Evolutionary conservation across 306 rosid species (phyloP), one percentile per base, ranked within the genome.

Genomic region (peach (Prunus persica)): DNA sequence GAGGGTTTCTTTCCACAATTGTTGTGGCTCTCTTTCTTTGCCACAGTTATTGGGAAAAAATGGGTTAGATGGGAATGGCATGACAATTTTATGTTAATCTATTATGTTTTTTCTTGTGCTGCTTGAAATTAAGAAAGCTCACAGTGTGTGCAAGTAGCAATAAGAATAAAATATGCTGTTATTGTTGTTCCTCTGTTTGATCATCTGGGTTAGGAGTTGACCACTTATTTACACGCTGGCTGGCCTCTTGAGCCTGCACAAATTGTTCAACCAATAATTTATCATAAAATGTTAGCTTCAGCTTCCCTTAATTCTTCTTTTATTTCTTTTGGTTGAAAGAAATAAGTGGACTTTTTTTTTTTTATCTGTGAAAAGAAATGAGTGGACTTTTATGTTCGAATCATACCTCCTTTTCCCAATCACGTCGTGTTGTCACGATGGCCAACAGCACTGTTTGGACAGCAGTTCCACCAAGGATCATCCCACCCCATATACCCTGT

Each of bases 401-500:
- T 27, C 15, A 12, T 49, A 28, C 61, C 70, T 74, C 78, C 0
- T 47, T 63, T 30, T 49, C 61, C 60, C 78, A 62, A 47, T 74
- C 81, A 54, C 85, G 72, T 55, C 89, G 78, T 8, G 61, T 19
- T 6, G 88, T 82, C 13, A 89, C 14, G 28, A 84, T 73, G 38
- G 82, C 45, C 20, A 89, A 72, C 60, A 91, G 62, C 28, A 88
- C 47, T 1, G 95, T 91, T 56, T 91, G 97, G 3, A 82, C 51
- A 25, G 85, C 83, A 0, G 93, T 92, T 47, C 97, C 97, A 12
- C 96, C 97, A 1, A 89, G 75, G 13, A 92, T 85, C 97, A 92
- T 89, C 14, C 97, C 96, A 25, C 86, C 84, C 97, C 97, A 91
- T 0, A 91, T 81, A 19, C 93, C 97, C 95, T 89, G 84, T 27